Conservation (phyloP, 2,329 filamentous ascomycete species). For the Xylariaceae sp. region DNA sequence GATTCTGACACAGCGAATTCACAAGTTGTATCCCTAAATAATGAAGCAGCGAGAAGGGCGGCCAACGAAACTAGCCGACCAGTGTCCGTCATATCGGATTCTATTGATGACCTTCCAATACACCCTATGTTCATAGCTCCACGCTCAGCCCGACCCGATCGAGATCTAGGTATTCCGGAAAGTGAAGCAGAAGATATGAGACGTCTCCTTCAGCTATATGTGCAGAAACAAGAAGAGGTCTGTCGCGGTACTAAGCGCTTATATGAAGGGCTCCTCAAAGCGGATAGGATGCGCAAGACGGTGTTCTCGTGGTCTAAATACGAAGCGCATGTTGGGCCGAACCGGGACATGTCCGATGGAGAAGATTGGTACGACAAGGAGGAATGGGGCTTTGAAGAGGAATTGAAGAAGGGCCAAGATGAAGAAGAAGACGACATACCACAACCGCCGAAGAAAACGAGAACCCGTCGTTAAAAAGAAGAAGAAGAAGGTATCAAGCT, state of each 20-base stretch:
- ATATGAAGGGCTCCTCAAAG: constrained; percentile 73
- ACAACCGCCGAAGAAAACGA: constrained; percentile 66
- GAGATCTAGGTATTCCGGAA: constrained; percentile 74
- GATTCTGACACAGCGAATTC: constrained; percentile 30
- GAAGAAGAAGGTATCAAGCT: constrained; percentile 7
- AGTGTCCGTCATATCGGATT: constrained; percentile 49
- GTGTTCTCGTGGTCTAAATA: constrained; percentile 80
- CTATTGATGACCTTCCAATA: constrained; percentile 61
- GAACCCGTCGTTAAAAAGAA: constrained; percentile 55
- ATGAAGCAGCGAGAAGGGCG: constrained; percentile 25
- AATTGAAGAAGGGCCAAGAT: constrained; percentile 81
- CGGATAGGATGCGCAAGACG: constrained; percentile 73
- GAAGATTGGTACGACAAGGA: constrained; percentile 90
- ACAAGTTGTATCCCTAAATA: constrained; percentile 21
- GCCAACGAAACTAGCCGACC: constrained; percentile 34
- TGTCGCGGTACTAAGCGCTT: constrained; percentile 73
- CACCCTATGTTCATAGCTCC: constrained; percentile 79
- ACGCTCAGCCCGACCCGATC: constrained; percentile 65
- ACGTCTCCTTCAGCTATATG: constrained; percentile 74
- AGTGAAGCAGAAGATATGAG: constrained; percentile 81
- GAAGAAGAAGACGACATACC: constrained; percentile 79
- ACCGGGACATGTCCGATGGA: constrained; percentile 81
- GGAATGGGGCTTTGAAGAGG: constrained; percentile 77
- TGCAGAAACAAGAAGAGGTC: constrained; percentile 87
- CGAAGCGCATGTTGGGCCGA: constrained; percentile 71